Evolutionary conservation across 2,329 filamentous ascomycete genomes (phyloP).

Genomic region (Plectosphaerella plurivora): DNA sequence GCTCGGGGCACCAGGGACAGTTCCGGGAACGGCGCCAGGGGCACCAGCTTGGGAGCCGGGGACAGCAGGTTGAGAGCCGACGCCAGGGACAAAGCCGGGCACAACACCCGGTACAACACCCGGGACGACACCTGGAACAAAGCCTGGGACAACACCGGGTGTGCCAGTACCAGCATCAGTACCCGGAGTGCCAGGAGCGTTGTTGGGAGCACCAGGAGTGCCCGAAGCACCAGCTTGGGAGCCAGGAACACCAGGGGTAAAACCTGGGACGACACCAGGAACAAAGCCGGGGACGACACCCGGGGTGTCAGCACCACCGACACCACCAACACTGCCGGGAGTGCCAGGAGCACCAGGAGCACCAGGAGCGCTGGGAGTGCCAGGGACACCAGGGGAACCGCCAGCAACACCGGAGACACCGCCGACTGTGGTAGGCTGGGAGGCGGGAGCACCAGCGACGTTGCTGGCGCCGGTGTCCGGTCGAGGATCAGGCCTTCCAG

Average conservation of each 20-base stretch:
- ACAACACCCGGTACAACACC: not conserved
- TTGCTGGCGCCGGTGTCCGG: too few relatives aligned
- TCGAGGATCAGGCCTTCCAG: too few relatives aligned
- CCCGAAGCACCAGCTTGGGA: not conserved
- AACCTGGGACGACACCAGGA: not conserved
- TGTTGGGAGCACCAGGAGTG: not conserved
- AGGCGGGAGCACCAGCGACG: too few relatives aligned
- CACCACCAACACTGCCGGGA: not conserved
- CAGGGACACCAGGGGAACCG: not conserved
- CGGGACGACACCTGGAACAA: not conserved
- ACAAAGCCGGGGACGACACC: too few relatives aligned
- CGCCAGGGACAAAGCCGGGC: not conserved
- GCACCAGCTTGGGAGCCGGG: not conserved
- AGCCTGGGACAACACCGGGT: not conserved
- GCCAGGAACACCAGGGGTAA: not conserved
- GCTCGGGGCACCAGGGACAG: not conserved
- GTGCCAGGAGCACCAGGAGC: not conserved
- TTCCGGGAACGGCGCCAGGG: not conserved
- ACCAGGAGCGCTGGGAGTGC: too few relatives aligned
- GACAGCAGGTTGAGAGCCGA: not conserved
- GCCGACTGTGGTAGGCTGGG: not conserved
- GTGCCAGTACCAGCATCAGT: not conserved
- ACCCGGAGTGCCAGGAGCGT: not conserved
- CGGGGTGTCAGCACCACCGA: not conserved
- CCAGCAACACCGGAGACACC: not conserved